A percentile compares a stretch with the other conserved stretches of the same genome.
phyloP scores from a whole-genome alignment of 768 basidiomycete species.

The Rhizopogon rudus region DNA sequence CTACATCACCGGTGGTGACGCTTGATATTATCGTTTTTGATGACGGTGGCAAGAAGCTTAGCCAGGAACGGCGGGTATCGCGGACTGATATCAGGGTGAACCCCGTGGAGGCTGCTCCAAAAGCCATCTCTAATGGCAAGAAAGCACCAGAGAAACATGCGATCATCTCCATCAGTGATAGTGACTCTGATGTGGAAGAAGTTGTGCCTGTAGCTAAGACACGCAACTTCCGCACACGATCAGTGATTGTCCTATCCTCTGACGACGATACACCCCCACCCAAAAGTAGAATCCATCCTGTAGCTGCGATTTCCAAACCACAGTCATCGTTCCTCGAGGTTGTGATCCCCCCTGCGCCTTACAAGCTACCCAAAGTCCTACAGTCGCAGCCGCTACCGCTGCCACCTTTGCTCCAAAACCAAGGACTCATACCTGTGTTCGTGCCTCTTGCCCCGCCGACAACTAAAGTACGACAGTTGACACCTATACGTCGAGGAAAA shows the following conservation, averaged over 20 bases:
- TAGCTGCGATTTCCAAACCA: slow-evolving; percentile 1
- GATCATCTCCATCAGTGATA: slow-evolving; percentile 21
- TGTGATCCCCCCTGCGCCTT: slow-evolving; percentile 33
- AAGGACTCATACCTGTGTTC: slow-evolving; percentile 4
- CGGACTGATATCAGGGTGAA: slow-evolving; percentile 38
- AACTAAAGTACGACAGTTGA: slow-evolving; percentile 54
- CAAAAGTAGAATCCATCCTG: slow-evolving; percentile 3
- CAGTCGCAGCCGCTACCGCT: not conserved
- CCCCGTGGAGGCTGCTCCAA: slow-evolving; percentile 3
- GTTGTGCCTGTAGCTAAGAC: slow-evolving; percentile 9
- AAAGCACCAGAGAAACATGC: not conserved
- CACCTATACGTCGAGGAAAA: slow-evolving; percentile 53
- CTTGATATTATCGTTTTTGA: slow-evolving; percentile 69
- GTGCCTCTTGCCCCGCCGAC: slow-evolving; percentile 15
- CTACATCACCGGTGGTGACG: slow-evolving; percentile 46
- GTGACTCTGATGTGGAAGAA: slow-evolving; percentile 26
- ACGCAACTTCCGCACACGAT: slow-evolving; percentile 11
- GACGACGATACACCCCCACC: slow-evolving; percentile 43
- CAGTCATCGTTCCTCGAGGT: slow-evolving; percentile 32
- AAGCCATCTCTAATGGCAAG: slow-evolving; percentile 4
- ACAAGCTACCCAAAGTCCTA: slow-evolving; percentile 11
- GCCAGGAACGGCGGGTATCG: slow-evolving; percentile 57
- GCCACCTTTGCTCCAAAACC: not conserved
- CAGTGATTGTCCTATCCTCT: slow-evolving; percentile 34
- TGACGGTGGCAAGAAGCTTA: slow-evolving; percentile 49